Evolutionary conservation across 768 basidiomycete species (phyloP).

Genomic region (Lactifluus volemus): DNA sequence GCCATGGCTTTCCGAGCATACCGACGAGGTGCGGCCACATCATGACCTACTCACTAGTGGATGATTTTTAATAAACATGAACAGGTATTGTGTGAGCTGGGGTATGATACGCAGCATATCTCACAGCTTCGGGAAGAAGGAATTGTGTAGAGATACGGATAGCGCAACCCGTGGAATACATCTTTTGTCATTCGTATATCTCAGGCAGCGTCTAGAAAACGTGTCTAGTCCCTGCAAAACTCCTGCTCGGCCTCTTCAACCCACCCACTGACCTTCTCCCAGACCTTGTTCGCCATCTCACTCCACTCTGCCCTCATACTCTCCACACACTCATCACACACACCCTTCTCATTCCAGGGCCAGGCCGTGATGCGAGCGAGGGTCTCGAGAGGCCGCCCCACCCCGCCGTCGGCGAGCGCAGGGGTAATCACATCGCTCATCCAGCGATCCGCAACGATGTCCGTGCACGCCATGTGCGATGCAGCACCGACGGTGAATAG

Average conservation of each 20-base stretch:
- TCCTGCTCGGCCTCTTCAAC: slow-evolving; percentile 24
- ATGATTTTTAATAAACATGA: not conserved
- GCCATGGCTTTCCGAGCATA: slow-evolving; percentile 38
- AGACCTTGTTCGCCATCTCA: slow-evolving; percentile 47
- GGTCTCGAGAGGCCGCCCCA: slow-evolving; percentile 66
- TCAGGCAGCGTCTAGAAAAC: not conserved
- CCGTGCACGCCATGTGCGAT: slow-evolving; percentile 68
- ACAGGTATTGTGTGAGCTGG: slow-evolving; percentile 14
- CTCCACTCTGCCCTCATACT: slow-evolving; percentile 63
- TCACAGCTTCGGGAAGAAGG: slow-evolving; percentile 10
- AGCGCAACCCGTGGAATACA: not conserved
- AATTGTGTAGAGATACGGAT: slow-evolving; percentile 3
- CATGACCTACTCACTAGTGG: not conserved
- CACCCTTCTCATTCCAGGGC: slow-evolving; percentile 49
- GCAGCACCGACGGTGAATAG: slow-evolving; percentile 63
- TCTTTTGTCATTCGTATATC: not conserved
- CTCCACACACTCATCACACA: slow-evolving; percentile 48
- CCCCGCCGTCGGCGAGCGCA: slow-evolving; percentile 50
- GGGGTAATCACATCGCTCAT: slow-evolving; percentile 61
- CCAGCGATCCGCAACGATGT: slow-evolving; percentile 64
- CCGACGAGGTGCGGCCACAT: slow-evolving; percentile 26
- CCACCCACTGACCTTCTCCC: slow-evolving; percentile 57
- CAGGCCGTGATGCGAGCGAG: slow-evolving; percentile 46
- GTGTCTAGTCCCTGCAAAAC: not conserved
- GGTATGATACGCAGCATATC: slow-evolving; percentile 13